Conservation (phyloP, 2,329 filamentous ascomycete genomes). For the Lachnellula subtilissima region DNA sequence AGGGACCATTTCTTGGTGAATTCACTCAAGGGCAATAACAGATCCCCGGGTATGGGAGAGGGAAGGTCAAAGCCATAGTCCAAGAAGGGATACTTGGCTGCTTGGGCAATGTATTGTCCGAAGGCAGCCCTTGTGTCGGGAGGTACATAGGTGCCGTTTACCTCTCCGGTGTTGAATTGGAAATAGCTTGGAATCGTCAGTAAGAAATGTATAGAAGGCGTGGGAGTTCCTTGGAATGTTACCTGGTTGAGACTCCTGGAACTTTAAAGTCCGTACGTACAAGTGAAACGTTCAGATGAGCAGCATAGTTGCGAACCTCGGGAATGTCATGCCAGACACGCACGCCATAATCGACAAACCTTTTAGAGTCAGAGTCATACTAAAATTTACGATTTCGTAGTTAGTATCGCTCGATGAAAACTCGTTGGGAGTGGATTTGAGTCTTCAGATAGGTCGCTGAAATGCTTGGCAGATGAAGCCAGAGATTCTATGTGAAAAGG, state of each 20-base stretch:
- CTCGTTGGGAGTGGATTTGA: no score
- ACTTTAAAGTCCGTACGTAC: background rate
- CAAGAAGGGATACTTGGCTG: background rate
- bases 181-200: background rate
- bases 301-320: background rate
- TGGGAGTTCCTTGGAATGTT: background rate
- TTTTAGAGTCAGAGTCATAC: background rate
- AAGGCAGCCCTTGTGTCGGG: background rate
- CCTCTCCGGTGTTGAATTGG: background rate
- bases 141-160: background rate
- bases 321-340: background rate
- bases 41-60: constrained; percentile 11
- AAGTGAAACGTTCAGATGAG: background rate
- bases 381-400: background rate
- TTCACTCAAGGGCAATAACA: constrained; percentile 8
- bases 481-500: background rate
- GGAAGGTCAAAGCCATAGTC: constrained; percentile 38
- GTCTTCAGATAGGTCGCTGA: background rate
- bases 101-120: background rate
- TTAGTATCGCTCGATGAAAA: no score
- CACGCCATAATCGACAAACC: background rate
- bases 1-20: constrained; percentile 29
- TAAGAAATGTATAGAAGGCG: background rate
- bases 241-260: background rate
- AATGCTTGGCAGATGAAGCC: background rate